These are phyloP conservation scores for Thamnidium elegans DNA, from an alignment of 192 early-diverging fungal species.

Conservation along the genomic window DNA sequence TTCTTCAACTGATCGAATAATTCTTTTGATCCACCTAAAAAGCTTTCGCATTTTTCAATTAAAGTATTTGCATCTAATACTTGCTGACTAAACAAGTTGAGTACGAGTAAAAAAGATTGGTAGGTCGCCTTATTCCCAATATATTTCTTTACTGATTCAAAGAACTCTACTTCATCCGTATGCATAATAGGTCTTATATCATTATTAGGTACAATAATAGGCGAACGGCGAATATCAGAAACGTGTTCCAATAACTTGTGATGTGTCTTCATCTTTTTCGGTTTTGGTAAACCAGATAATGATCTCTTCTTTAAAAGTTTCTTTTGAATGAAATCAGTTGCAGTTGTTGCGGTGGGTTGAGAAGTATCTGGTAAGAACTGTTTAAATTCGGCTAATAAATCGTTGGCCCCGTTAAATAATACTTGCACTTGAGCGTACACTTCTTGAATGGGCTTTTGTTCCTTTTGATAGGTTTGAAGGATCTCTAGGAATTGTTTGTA, in stretches of 20 bases:
- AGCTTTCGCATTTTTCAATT: constrained; percentile 80
- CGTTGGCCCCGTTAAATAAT: constrained; percentile 82
- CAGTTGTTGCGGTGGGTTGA: constrained; percentile 24
- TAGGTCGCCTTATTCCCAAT: constrained; percentile 85
- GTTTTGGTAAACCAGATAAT: not conserved
- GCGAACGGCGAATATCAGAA: not conserved
- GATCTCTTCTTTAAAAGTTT: not conserved
- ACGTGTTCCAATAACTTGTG: not conserved
- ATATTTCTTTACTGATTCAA: constrained; percentile 82
- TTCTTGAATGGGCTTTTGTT: constrained; percentile 93
- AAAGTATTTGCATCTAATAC: constrained; percentile 83
- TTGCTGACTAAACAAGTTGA: constrained; percentile 92
- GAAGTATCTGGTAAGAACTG: constrained; percentile 92
- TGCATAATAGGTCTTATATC: not conserved
- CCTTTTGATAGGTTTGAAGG: constrained; percentile 95
- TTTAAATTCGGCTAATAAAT: constrained; percentile 97
- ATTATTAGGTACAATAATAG: not conserved
- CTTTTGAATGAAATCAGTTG: constrained; percentile 28
- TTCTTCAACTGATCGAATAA: constrained; percentile 92
- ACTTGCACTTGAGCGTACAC: constrained; percentile 93
- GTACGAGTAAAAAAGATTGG: constrained; percentile 90
- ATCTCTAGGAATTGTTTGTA: constrained; percentile 98
- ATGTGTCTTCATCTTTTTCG: not conserved
- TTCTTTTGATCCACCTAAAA: constrained; percentile 75
- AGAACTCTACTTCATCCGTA: constrained; percentile 87